Conservation (phyloP, 2,329 filamentous ascomycete genomes). For the Tothia fuscella region DNA sequence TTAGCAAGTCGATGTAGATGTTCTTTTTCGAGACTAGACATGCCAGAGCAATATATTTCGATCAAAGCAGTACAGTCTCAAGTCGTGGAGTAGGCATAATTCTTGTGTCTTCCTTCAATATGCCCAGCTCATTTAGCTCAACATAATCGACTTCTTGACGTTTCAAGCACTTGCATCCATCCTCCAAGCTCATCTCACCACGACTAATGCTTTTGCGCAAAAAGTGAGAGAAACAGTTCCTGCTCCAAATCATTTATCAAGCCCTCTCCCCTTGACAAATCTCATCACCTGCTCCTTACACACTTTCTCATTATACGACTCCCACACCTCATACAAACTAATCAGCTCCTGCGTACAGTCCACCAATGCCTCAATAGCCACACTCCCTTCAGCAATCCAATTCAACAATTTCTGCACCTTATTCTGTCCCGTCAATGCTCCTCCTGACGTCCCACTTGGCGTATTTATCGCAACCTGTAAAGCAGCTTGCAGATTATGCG, state of each 20-base stretch:
- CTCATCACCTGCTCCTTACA: conserved; percentile 52
- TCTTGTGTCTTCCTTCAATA: too few relatives aligned
- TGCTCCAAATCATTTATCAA: conserved; percentile 45
- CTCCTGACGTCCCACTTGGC: background rate
- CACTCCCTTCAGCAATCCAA: conserved; percentile 76
- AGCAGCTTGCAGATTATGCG: conserved; percentile 4
- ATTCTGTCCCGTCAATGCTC: background rate
- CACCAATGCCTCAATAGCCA: conserved; percentile 74
- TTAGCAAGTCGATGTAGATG: too few relatives aligned
- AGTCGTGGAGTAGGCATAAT: too few relatives aligned
- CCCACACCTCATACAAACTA: conserved; percentile 71
- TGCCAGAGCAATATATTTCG: too few relatives aligned
- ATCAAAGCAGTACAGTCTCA: too few relatives aligned
- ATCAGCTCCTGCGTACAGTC: conserved; percentile 88
- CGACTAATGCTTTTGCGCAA: too few relatives aligned
- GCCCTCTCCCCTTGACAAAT: conserved; percentile 47
- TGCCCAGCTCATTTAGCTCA: too few relatives aligned
- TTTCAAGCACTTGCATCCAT: too few relatives aligned
- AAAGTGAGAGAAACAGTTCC: too few relatives aligned
- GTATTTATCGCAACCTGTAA: conserved; percentile 1
- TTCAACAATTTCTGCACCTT: conserved; percentile 56
- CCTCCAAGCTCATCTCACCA: too few relatives aligned
- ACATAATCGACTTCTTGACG: too few relatives aligned
- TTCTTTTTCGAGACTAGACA: too few relatives aligned
- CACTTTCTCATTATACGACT: conserved; percentile 51